phyloP scores from a whole-genome alignment of 495 filamentous ascomycete species.

The Durotheca rogersii region DNA sequence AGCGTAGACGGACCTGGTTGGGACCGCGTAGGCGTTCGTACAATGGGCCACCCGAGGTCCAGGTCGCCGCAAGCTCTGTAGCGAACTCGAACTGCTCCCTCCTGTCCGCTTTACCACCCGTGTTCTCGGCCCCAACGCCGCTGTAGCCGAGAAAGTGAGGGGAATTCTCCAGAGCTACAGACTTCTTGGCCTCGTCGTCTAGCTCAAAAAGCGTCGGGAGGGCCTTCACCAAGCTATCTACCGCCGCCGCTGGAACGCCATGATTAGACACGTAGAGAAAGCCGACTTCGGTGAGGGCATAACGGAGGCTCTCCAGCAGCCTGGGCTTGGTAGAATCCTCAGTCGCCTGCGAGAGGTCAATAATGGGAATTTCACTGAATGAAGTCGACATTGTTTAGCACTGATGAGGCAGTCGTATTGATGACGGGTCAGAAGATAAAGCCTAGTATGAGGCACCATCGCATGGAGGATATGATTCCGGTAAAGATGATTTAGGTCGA shows the following conservation, averaged over 20 bases:
- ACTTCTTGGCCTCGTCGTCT: constrained; percentile 37
- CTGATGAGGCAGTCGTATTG: not conserved
- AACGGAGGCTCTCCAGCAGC: constrained; percentile 44
- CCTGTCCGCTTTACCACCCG: constrained; percentile 48
- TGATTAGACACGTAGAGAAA: constrained; percentile 57
- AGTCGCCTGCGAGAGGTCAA: constrained; percentile 47
- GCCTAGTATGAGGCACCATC: constrained; percentile 10
- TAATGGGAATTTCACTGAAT: constrained; percentile 46
- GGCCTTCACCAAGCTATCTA: constrained; percentile 40
- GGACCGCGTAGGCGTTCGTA: constrained; percentile 56
- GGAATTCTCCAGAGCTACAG: constrained; percentile 49
- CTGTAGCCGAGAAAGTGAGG: constrained; percentile 58
- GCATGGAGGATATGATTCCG: constrained; percentile 1
- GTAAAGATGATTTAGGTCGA: constrained; percentile 6
- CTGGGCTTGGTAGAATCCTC: constrained; percentile 19
- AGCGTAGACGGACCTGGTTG: constrained; percentile 42
- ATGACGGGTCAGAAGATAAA: not conserved
- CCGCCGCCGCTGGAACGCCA: constrained; percentile 38
- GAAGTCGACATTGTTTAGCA: constrained; percentile 24
- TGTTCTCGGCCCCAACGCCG: constrained; percentile 52
- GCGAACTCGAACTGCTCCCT: constrained; percentile 60
- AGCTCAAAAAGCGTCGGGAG: constrained; percentile 51
- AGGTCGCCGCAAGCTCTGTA: constrained; percentile 48
- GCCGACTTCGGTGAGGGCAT: constrained; percentile 50
- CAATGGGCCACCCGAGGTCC: constrained; percentile 36